Evolutionary conservation across 202 grass and related monocot genomes (phyloP).

Genomic region (Bolboschoenoplectus hybrid): DNA sequence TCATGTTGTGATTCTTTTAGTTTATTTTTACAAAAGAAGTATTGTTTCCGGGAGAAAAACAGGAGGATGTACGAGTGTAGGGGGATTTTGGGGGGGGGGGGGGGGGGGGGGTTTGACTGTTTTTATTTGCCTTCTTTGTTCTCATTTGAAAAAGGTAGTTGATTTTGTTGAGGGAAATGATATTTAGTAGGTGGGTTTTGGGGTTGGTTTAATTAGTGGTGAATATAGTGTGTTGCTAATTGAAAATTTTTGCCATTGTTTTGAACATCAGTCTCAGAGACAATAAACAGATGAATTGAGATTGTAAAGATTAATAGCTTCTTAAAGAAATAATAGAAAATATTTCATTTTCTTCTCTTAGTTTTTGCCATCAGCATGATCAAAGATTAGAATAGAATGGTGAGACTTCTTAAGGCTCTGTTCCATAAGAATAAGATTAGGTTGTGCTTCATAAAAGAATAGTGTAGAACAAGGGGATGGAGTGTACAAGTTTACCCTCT

Average conservation of each 20-base stretch:
- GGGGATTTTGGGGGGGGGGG: neutral
- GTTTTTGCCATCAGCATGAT: neutral
- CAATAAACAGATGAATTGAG: conserved; percentile 1
- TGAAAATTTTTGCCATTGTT: conserved; percentile 12
- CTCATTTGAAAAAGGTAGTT: neutral
- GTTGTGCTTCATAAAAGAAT: no score
- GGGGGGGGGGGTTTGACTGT: neutral
- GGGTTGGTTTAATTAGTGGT: conserved; percentile 20
- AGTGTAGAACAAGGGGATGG: no score
- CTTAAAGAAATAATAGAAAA: conserved; percentile 28
- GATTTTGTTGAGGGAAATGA: neutral
- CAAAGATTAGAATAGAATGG: neutral
- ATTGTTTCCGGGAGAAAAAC: conserved; percentile 2
- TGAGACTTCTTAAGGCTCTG: neutral
- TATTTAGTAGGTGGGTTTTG: neutral
- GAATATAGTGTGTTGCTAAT: conserved; percentile 29
- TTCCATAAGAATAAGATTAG: neutral
- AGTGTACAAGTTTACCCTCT: neutral
- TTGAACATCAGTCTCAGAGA: conserved; percentile 10
- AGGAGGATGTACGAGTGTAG: neutral
- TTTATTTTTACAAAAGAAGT: conserved; percentile 36
- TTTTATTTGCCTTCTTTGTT: neutral
- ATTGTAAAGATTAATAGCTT: conserved; percentile 21
- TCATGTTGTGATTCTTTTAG: conserved; percentile 44
- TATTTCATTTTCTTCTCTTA: conserved; percentile 18